Evolutionary conservation across 2,329 filamentous ascomycete genomes (phyloP).

Genomic region (Colletotrichum orbiculare): DNA sequence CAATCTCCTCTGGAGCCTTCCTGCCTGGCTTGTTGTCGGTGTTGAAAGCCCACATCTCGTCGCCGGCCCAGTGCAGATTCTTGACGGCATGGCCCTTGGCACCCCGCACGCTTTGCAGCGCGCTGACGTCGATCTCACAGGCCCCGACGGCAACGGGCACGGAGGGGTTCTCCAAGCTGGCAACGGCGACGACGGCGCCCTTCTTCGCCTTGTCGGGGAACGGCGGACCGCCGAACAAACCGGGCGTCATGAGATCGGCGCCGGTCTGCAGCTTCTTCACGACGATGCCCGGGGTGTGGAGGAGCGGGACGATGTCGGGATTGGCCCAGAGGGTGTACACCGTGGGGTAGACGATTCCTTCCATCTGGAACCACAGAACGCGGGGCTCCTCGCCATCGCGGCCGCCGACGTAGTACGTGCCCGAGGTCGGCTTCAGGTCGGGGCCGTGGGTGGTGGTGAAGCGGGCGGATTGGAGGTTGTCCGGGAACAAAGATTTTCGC

Average conservation of each 20-base stretch:
- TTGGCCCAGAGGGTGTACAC: constrained; percentile 18
- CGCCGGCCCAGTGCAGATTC: constrained; percentile 13
- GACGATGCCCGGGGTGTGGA: constrained; percentile 20
- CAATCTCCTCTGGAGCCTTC: background rate
- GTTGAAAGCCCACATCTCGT: constrained; percentile 16
- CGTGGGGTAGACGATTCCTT: constrained; percentile 12
- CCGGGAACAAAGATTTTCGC: constrained; percentile 22
- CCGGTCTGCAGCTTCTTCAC: constrained; percentile 13
- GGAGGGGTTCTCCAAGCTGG: constrained; percentile 13
- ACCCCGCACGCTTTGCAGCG: constrained; percentile 6
- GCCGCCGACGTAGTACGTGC: constrained; percentile 16
- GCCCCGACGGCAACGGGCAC: background rate
- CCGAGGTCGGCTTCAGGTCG: constrained; percentile 15
- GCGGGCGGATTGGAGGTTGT: constrained; percentile 19
- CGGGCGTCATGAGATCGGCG: constrained; percentile 14
- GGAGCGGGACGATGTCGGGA: constrained; percentile 14
- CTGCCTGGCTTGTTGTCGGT: constrained; percentile 9
- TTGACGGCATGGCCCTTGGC: constrained; percentile 16
- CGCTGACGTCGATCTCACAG: constrained; percentile 14
- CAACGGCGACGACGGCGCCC: constrained; percentile 11
- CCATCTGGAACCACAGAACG: constrained; percentile 15
- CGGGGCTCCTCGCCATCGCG: constrained; percentile 17
- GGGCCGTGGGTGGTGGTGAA: constrained; percentile 18
- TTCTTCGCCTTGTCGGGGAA: constrained; percentile 2
- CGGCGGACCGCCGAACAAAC: constrained; percentile 4